These are phyloP conservation scores for Calonectria pteridis DNA, from an alignment of 2,329 filamentous ascomycete genomes.

Conservation along the genomic window DNA sequence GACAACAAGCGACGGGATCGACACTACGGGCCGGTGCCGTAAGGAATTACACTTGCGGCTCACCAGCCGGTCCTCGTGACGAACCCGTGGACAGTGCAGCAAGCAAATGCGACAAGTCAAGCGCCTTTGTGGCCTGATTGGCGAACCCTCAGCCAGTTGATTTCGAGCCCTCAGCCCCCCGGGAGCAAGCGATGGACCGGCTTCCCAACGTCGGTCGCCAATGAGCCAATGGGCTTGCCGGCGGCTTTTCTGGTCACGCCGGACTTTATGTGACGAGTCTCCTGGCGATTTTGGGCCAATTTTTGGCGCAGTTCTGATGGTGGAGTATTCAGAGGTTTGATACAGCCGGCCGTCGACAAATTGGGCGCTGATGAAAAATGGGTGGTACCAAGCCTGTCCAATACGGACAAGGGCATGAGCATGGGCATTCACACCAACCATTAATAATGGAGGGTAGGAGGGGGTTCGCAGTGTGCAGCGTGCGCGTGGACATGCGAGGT, in stretches of 20 bases:
- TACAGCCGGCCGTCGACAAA: conserved; percentile 17
- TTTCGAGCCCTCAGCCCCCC: conserved; percentile 24
- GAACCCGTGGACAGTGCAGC: conserved; percentile 46
- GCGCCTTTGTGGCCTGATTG: conserved; percentile 39
- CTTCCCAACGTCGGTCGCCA: conserved; percentile 30
- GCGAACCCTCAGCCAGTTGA: conserved; percentile 35
- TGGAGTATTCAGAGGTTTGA: conserved; percentile 25
- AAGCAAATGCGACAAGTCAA: conserved; percentile 41
- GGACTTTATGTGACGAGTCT: conserved; percentile 33
- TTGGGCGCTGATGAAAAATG: conserved; percentile 25
- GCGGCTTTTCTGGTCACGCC: conserved; percentile 22
- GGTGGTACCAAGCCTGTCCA: conserved; percentile 19
- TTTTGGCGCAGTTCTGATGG: conserved; percentile 29
- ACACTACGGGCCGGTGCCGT: conserved; percentile 14
- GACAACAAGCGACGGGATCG: conserved; percentile 8
- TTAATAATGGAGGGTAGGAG: conserved; percentile 35
- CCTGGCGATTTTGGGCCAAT: conserved; percentile 29
- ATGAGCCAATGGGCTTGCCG: conserved; percentile 34
- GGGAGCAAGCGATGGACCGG: conserved; percentile 23
- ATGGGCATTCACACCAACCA: conserved; percentile 34
- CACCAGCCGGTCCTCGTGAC: conserved; percentile 31
- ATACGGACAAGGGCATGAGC: conserved; percentile 11
- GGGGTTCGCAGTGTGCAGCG: conserved; percentile 37
- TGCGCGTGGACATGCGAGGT: conserved; percentile 42
- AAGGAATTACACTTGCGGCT: conserved; percentile 18